Conservation (phyloP, 495 filamentous ascomycete genomes). For the Lindgomyces ingoldianus region DNA sequence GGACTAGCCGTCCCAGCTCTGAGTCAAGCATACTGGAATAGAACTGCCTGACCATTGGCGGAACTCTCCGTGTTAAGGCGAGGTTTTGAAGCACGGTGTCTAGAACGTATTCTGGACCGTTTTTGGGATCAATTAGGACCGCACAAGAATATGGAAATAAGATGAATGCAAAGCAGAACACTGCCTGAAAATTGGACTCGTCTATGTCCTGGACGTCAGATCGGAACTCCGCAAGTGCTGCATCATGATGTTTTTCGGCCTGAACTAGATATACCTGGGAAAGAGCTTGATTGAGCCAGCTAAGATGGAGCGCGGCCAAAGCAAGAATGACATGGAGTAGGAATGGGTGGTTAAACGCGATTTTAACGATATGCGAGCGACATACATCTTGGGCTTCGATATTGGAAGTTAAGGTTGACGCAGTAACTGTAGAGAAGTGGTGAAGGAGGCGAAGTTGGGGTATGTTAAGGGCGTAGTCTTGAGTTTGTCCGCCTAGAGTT, state of each 20-base stretch:
- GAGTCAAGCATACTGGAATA: slow-evolving; percentile 9
- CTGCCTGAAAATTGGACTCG: slow-evolving; percentile 23
- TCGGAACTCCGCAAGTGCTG: slow-evolving; percentile 17
- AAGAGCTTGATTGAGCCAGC: slow-evolving; percentile 7
- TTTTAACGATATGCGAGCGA: slow-evolving; percentile 10
- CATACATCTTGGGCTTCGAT: slow-evolving; percentile 4
- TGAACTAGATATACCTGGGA: slow-evolving; percentile 8
- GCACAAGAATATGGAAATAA: slow-evolving; percentile 21
- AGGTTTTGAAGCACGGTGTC: slow-evolving; percentile 16
- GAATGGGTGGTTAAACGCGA: slow-evolving; percentile 20
- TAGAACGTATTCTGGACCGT: background rate
- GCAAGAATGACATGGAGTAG: slow-evolving; percentile 28
- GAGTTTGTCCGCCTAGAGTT: background rate
- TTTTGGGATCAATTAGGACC: background rate
- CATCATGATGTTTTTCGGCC: slow-evolving; percentile 23
- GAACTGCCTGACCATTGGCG: slow-evolving; percentile 4
- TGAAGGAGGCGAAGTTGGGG: slow-evolving; percentile 29
- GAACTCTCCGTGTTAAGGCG: slow-evolving; percentile 11
- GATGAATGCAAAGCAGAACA: slow-evolving; percentile 20
- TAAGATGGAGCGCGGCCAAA: slow-evolving; percentile 32
- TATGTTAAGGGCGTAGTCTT: slow-evolving; percentile 4
- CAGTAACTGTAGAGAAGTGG: slow-evolving; percentile 18
- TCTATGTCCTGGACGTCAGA: slow-evolving; percentile 12
- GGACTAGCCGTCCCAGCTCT: slow-evolving; percentile 9
- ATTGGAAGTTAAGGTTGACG: background rate